Percentiles rank a stretch among this genome's conserved stretches.
Evolutionary conservation across 2,329 filamentous ascomycete species (phyloP).

Genomic region (Penicillium corylophilum): DNA sequence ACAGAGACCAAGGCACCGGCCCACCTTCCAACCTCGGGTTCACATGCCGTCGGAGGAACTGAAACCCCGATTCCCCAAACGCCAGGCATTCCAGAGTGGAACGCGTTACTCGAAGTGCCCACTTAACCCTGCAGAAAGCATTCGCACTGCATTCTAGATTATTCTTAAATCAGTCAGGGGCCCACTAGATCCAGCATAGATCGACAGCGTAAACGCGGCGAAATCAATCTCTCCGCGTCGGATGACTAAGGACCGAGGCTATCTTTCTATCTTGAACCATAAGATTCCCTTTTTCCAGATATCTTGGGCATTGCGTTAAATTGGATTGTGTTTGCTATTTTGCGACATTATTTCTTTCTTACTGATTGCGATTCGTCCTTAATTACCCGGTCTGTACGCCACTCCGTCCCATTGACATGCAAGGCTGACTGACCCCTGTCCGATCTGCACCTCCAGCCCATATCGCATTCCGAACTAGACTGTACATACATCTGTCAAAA

Average conservation of each 20-base stretch:
- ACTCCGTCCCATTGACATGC: not conserved
- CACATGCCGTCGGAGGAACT: slow-evolving; percentile 9
- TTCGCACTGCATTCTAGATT: not conserved
- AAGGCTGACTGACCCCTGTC: not conserved
- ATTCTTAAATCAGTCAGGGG: not conserved
- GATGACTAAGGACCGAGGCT: slow-evolving; percentile 13
- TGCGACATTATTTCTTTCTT: not conserved
- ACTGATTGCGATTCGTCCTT: not conserved
- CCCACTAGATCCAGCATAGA: not conserved
- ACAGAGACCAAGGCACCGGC: not conserved
- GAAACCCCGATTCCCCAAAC: slow-evolving; percentile 2
- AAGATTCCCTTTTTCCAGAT: not conserved
- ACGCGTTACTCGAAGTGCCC: not conserved
- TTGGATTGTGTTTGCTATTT: not conserved
- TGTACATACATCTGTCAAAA: not conserved
- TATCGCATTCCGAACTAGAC: not conserved
- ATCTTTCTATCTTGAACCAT: not conserved
- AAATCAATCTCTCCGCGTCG: slow-evolving; percentile 15
- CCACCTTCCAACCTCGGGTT: not conserved
- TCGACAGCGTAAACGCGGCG: not conserved
- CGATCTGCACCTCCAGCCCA: not conserved
- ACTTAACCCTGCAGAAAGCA: not conserved
- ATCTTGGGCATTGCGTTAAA: not conserved
- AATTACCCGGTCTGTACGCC: not conserved
- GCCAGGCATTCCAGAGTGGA: not conserved